phyloP scores from a whole-genome alignment of 169 alveolate genomes.

The Eimeria praecox region DNA sequence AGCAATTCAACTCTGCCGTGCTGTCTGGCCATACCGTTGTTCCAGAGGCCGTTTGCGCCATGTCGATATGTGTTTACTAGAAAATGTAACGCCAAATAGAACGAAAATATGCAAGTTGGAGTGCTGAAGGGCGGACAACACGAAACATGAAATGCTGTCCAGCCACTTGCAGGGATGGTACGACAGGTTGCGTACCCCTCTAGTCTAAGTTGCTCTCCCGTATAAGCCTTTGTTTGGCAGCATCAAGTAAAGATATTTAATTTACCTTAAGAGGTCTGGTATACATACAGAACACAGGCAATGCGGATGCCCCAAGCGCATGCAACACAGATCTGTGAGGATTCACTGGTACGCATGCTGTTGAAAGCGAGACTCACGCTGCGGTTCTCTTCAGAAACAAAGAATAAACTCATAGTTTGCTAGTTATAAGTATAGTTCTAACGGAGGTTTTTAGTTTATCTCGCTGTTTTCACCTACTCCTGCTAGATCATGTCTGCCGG shows the following conservation, averaged over 20 bases:
- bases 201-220: not conserved
- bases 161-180: not conserved
- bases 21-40: not conserved
- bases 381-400: not conserved
- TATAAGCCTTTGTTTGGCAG: not conserved
- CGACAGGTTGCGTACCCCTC: not conserved
- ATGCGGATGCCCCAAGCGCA: not conserved
- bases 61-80: not conserved
- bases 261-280: not conserved
- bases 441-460: not conserved
- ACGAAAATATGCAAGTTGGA: not conserved
- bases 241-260: not conserved
- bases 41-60: conserved; percentile 40
- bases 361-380: not conserved
- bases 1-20: not conserved
- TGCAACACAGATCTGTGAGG: not conserved
- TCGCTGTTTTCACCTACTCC: not conserved
- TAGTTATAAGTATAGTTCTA: not conserved
- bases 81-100: not conserved
- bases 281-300: not conserved
- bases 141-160: conserved; percentile 33
- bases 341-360: not conserved
- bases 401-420: not conserved
- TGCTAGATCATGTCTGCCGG: not conserved
- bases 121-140: not conserved